Evolutionary conservation across 208 protist species (phyloP), one percentile per base, ranked within the genome.

Genomic region (Porcisia hertigi): DNA sequence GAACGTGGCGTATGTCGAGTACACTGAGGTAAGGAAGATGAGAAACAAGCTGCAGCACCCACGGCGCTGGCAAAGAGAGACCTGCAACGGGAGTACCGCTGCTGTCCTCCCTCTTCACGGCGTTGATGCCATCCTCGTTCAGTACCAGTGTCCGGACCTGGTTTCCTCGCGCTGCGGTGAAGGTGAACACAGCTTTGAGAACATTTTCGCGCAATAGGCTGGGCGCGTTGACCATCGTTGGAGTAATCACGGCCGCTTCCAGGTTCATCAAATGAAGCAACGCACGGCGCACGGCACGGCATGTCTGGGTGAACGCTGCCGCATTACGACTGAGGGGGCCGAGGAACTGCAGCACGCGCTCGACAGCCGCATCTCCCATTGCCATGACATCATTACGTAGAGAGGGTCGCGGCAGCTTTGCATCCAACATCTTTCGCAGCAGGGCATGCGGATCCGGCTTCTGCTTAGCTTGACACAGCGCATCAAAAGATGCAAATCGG

Each of bases 1-100:
- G 71, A 43, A 95, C 91, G n/a, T 92, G 89, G 30, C 93, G 87
- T 16, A 97, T 43, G 62, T 97, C 93, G 34, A 97, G 83, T 59
- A 59, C 75, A 18, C 76, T 82, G 14, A 97, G 81, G 20, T 78
- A 73, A 0, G 88, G 84, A 73, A 94, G 65, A 11, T 80, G 71
- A 23, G 83, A 69, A 7, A 88, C 76, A 8, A 97, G 75, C 58
- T 81, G 74, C 58, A 93, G 77, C 60, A 80, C 71, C 30, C 76
- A 71, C 57, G 80, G 58, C 9, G 83, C 69, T 16, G 73, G 71
- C 20, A 84, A 76, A 43, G 75, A 6, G 1, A 86, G 85, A 25
- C 72, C 66, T 1, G 74, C 20, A 3, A 59, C 41, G 34, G 75
- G 0, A 81, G 73, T 12, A 79, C 45, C 58, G 79, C 78, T 45